Conservation (phyloP, 208 protist genomes). For the Acanthamoeba healyi region DNA sequence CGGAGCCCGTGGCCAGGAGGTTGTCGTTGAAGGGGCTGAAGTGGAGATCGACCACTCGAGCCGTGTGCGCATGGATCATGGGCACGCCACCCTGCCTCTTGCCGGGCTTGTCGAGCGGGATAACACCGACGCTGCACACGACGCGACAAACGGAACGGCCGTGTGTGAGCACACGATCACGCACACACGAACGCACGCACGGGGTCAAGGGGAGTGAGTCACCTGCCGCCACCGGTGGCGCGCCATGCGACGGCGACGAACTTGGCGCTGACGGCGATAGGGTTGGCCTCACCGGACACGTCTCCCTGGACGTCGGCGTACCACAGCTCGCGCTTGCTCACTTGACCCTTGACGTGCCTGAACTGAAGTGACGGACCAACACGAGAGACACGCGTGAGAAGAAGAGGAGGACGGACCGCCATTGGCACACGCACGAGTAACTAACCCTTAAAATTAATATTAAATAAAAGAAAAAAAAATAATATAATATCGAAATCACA, state of each 20-base stretch:
- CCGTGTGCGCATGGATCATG: conserved; percentile 32
- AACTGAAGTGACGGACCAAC: background rate
- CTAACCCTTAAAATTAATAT: no score
- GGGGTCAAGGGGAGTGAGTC: background rate
- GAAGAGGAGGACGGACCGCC: background rate
- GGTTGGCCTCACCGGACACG: conserved; percentile 25
- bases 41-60: conserved; percentile 45
- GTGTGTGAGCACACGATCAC: background rate
- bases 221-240: conserved; percentile 44
- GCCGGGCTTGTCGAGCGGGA: conserved; percentile 49
- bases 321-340: conserved; percentile 48
- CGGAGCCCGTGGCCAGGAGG: conserved; percentile 50
- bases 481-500: no score
- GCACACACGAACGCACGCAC: background rate
- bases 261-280: conserved; percentile 31
- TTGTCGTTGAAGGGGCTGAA: conserved; percentile 71
- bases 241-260: conserved; percentile 62
- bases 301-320: conserved; percentile 51
- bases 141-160: background rate
- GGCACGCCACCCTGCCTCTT: conserved; percentile 10
- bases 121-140: background rate
- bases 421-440: no score
- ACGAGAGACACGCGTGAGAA: background rate
- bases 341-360: conserved; percentile 36
- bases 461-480: no score